Evolutionary conservation across 164 flowering plant species (phyloP).

Genomic region (Magnolia changhungtana): DNA sequence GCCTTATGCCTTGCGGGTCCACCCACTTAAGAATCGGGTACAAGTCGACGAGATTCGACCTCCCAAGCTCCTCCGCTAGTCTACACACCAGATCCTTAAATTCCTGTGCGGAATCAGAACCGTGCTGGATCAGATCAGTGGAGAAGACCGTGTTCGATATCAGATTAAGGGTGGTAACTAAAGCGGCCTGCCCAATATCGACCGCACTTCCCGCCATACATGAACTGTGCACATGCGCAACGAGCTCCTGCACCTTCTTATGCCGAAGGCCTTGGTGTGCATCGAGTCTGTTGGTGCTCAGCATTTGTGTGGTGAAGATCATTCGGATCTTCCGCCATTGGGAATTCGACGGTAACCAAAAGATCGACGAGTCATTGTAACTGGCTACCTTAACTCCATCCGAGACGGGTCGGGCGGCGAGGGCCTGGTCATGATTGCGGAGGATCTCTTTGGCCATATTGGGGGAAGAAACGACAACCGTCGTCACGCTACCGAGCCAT

Average conservation of each 20-base stretch:
- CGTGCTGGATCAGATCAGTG: constrained; percentile 18
- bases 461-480: constrained; percentile 13
- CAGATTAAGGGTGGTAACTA: constrained; percentile 25
- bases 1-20: constrained; percentile 12
- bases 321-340: constrained; percentile 31
- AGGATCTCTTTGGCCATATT: constrained; percentile 26
- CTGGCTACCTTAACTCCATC: constrained; percentile 15
- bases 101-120: constrained; percentile 9
- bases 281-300: constrained; percentile 23
- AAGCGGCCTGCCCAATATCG: constrained; percentile 31
- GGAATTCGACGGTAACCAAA: constrained; percentile 18
- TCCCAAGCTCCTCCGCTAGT: constrained; percentile 27
- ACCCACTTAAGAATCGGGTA: constrained; percentile 19
- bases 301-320: constrained; percentile 21
- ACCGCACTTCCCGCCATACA: constrained; percentile 10
- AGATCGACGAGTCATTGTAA: constrained; percentile 14
- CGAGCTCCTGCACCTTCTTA: constrained; percentile 29
- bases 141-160: constrained; percentile 33
- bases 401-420: constrained; percentile 19
- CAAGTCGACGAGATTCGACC: constrained; percentile 34
- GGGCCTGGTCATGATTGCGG: constrained; percentile 26
- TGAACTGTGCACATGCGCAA: constrained; percentile 4
- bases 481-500: constrained; percentile 15
- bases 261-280: constrained; percentile 9
- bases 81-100: constrained; percentile 21